Percentiles rank a stretch among this genome's conserved stretches.
These are phyloP conservation scores for Blattamonas nauphoetae DNA, from an alignment of 78 protist species.

Conservation along the genomic window DNA sequence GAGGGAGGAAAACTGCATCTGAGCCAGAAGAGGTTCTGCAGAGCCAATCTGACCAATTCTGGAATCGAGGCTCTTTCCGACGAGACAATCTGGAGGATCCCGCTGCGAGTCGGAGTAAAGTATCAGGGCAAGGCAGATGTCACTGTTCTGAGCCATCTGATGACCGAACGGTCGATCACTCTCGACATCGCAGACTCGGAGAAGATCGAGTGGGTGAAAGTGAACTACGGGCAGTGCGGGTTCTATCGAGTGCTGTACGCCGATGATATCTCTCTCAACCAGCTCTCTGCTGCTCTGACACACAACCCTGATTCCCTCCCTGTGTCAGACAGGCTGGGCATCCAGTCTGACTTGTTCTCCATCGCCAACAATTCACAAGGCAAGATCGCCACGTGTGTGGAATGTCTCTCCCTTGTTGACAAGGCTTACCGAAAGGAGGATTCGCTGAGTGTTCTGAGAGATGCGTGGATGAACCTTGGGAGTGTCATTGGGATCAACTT, in stretches of 20 bases:
- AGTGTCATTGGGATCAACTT: too few relatives aligned
- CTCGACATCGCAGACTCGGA: background rate
- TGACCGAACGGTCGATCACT: background rate
- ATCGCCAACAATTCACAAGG: background rate
- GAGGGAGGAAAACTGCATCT: background rate
- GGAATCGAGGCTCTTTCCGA: background rate
- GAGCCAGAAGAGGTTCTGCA: background rate
- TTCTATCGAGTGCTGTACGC: slow-evolving; percentile 59
- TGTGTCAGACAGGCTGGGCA: background rate
- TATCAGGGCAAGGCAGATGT: background rate
- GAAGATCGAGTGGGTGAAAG: slow-evolving; percentile 49
- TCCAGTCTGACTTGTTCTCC: background rate
- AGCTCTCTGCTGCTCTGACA: too few relatives aligned
- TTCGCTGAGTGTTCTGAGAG: background rate
- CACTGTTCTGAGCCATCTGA: background rate
- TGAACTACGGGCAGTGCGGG: slow-evolving; percentile 59
- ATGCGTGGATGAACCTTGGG: background rate
- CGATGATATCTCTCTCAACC: background rate
- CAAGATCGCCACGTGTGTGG: background rate
- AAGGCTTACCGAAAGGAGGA: background rate
- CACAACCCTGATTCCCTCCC: background rate
- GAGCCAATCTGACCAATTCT: background rate
- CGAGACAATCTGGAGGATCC: background rate
- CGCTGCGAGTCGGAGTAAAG: background rate
- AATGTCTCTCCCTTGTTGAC: background rate